Conservation (phyloP, 495 filamentous ascomycete species). For the Penicillium herquei region DNA sequence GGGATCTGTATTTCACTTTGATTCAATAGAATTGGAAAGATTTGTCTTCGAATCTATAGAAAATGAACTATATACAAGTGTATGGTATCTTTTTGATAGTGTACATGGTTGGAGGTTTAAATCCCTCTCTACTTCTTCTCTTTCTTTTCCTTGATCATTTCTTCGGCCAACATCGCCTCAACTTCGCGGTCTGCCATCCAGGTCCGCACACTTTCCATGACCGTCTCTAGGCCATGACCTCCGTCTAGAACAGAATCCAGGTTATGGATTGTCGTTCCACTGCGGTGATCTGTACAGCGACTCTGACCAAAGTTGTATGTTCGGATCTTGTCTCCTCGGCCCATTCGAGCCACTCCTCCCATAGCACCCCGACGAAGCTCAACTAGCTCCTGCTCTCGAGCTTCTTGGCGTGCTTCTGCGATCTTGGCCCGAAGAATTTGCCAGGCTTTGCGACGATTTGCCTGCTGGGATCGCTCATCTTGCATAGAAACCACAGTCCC, state of each 20-base stretch:
- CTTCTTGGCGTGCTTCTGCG: conserved; percentile 76
- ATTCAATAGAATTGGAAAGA: conserved; percentile 7
- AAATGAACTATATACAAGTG: conserved; percentile 15
- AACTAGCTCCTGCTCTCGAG: conserved; percentile 77
- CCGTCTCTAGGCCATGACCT: conserved; percentile 64
- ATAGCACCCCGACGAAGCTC: conserved; percentile 70
- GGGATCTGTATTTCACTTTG: conserved; percentile 62
- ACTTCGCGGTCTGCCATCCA: conserved; percentile 82
- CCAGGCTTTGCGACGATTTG: conserved; percentile 87
- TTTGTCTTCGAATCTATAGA: background rate
- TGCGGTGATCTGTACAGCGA: conserved; percentile 90
- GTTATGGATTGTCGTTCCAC: conserved; percentile 77
- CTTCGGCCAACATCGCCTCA: conserved; percentile 58
- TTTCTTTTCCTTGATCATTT: conserved; percentile 28
- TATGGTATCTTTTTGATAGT: conserved; percentile 20
- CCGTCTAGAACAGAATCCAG: conserved; percentile 77
- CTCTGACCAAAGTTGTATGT: conserved; percentile 96
- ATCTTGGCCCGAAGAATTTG: conserved; percentile 76
- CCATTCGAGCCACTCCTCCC: conserved; percentile 74
- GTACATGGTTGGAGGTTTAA: conserved; percentile 7
- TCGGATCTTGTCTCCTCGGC: conserved; percentile 86
- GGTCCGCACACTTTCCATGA: conserved; percentile 76
- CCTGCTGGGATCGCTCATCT: conserved; percentile 84
- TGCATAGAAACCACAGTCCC: conserved; percentile 85
- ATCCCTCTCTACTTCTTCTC: conserved; percentile 5